Base-by-base conservation (phyloP, 1,139 yeast species). In the Pichia sp. region DNA sequence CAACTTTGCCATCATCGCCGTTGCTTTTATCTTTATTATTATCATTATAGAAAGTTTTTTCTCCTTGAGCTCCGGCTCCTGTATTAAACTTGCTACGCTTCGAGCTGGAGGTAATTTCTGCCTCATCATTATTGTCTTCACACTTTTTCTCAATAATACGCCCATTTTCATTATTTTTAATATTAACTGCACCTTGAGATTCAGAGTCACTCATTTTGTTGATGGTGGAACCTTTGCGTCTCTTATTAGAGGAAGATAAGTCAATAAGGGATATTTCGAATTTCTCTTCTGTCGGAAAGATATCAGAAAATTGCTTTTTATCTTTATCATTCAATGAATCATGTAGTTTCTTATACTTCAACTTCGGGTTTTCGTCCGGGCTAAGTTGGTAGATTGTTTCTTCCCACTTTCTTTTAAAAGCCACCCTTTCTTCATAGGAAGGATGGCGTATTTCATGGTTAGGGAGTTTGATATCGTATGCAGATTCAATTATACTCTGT, bases 401-500 rank as follows among this genome's bases (percentile, higher is more conserved):
- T 45, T 63, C 62, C 67, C 67, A 66, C n/a, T 51, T 31, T n/a
- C 45, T 46, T 42, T 62, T 61, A 46, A 41, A 64, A 0, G 50
- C 46, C 8, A 57, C 58, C 51, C 70, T 59, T 49, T 65, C 63
- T 2, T 58, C 58, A 51, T 62, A 65, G 5, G 54, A 43, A 7
- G 60, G 61, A 10, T 46, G 40, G 24, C 45, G 46, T 10, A 36
- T 45, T 8, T 29, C 10, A 31, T 16, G 27, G 27, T 29, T 16
- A 14, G 14, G 10, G 14, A 24, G 2, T 5, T 20, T 20, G 20
- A 10, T 20, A 33, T 34, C 31, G 42, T 53, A 56, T 9, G 54
- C 34, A n/a, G 41, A 40, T 8, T 45, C 27, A 46, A 55, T 20
- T 49, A 55, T 58, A 53, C 63, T 62, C 40, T 64, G 60, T 61